Conservation (phyloP, 2,329 filamentous ascomycete species). For the Ophiostoma ips region DNA sequence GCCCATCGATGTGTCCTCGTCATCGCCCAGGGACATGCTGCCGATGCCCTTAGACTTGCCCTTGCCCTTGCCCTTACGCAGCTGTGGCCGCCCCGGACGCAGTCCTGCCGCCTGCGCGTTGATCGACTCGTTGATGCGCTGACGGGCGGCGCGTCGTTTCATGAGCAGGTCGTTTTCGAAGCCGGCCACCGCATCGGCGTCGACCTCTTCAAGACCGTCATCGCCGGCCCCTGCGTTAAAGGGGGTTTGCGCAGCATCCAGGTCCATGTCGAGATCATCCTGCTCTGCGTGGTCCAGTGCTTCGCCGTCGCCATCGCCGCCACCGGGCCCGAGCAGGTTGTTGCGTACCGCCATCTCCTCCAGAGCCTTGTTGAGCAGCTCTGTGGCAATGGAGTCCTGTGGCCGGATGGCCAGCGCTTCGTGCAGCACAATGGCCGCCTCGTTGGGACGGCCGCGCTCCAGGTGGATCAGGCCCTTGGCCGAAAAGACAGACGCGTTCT, state of each 20-base stretch:
- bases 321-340: constrained; percentile 16
- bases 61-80: constrained; percentile 27
- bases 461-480: constrained; percentile 76
- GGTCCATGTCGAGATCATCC: background rate
- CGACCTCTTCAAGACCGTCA: constrained; percentile 9
- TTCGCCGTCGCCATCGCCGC: background rate
- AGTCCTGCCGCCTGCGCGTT: constrained; percentile 7
- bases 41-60: constrained; percentile 22
- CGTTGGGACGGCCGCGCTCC: constrained; percentile 58
- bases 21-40: background rate
- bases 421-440: constrained; percentile 71
- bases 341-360: constrained; percentile 39
- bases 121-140: constrained; percentile 10
- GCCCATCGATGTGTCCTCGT: background rate
- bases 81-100: constrained; percentile 14
- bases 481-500: constrained; percentile 64
- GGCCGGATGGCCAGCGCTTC: constrained; percentile 68
- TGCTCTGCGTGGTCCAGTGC: constrained; percentile 2
- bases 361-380: constrained; percentile 59
- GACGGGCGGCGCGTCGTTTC: constrained; percentile 30
- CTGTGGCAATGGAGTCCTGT: constrained; percentile 69
- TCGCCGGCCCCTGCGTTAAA: constrained; percentile 8
- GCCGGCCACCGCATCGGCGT: constrained; percentile 20
- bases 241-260: constrained; percentile 18
- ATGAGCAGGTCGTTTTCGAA: constrained; percentile 40